These are phyloP conservation scores for Metschnikowia orientalis DNA, from an alignment of 805 yeast genomes.

Conservation along the genomic window DNA sequence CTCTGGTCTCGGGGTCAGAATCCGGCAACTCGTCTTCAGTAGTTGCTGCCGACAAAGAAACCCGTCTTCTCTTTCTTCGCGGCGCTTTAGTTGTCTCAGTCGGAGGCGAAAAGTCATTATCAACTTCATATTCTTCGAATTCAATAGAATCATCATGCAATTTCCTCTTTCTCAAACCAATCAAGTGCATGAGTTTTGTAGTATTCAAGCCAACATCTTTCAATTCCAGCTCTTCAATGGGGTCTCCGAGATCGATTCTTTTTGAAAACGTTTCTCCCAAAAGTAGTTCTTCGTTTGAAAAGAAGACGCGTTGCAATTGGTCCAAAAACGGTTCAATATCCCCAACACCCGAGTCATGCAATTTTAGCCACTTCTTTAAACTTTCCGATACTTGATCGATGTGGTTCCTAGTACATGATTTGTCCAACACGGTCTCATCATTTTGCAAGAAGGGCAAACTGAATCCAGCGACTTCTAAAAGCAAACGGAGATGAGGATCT, in stretches of 20 bases:
- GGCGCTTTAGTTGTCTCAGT: background rate
- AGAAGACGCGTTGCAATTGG: slow-evolving; percentile 11
- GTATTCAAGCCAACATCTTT: slow-evolving; percentile 1
- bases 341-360: slow-evolving; percentile 15
- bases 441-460: slow-evolving; percentile 37
- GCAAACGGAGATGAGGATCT: slow-evolving; percentile 47
- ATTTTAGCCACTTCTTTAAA: slow-evolving; percentile 39
- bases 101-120: slow-evolving; percentile 18
- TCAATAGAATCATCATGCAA: slow-evolving; percentile 16
- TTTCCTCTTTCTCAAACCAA: slow-evolving; percentile 18
- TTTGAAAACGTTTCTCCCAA: slow-evolving; percentile 13
- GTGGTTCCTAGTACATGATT: slow-evolving; percentile 23
- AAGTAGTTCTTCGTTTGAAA: slow-evolving; percentile 14
- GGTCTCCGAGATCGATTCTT: slow-evolving; percentile 10
- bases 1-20: slow-evolving; percentile 4
- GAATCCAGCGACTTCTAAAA: slow-evolving; percentile 46
- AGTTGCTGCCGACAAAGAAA: background rate
- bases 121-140: slow-evolving; percentile 14
- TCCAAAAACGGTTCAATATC: slow-evolving; percentile 20
- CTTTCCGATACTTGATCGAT: slow-evolving; percentile 33
- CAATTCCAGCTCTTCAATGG: slow-evolving; percentile 9
- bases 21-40: slow-evolving; percentile 4
- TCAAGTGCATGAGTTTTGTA: slow-evolving; percentile 7
- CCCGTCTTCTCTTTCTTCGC: slow-evolving; percentile 2
- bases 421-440: slow-evolving; percentile 39